These are phyloP conservation scores for Spatholobus suberectus DNA, from an alignment of 306 rosid genomes.

Conservation along the genomic window DNA sequence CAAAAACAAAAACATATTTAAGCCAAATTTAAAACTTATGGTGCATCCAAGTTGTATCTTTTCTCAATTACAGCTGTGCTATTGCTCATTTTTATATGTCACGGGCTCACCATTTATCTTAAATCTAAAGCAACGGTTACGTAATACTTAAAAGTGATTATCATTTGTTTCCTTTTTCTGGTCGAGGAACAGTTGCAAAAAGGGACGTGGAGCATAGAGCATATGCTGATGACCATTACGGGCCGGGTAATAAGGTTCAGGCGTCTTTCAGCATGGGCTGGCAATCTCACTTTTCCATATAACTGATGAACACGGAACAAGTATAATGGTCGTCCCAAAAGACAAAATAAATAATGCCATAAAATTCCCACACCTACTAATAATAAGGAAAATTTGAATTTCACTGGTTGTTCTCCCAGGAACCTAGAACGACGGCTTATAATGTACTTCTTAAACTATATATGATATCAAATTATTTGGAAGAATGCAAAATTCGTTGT, in stretches of 20 bases:
- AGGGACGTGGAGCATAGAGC: not conserved
- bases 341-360: not conserved
- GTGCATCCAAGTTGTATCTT: not conserved
- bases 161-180: not conserved
- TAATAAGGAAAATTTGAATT: no score
- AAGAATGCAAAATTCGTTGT: no score
- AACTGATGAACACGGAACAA: not conserved
- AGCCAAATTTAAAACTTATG: not conserved
- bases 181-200: not conserved
- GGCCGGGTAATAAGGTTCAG: not conserved
- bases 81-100: not conserved
- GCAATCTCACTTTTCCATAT: not conserved
- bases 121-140: not conserved
- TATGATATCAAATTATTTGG: no score
- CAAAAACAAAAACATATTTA: no score
- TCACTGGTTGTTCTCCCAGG: no score
- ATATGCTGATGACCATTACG: not conserved
- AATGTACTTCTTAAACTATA: no score
- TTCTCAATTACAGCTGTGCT: not conserved
- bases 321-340: not conserved
- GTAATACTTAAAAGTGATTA: not conserved
- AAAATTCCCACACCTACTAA: not conserved
- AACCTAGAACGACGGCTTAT: no score
- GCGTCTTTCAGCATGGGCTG: not conserved
- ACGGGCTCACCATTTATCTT: not conserved